These are phyloP conservation scores for Dendrocalamus sinicus DNA, from an alignment of 176 grass and related monocot genomes.

Conservation along the genomic window DNA sequence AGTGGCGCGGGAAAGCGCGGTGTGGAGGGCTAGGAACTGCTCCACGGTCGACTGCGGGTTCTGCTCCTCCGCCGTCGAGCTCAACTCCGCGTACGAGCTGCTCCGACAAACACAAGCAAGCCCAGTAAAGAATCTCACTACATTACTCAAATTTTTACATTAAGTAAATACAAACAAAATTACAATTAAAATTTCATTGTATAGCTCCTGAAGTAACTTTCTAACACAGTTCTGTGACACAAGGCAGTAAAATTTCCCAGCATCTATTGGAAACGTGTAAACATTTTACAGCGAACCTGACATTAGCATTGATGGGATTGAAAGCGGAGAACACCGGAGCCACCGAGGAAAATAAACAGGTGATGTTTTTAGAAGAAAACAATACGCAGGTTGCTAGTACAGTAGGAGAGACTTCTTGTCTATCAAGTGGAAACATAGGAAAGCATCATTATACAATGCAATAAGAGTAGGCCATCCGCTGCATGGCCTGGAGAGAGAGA, in stretches of 20 bases:
- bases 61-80: constrained; percentile 67
- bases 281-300: constrained; percentile 1
- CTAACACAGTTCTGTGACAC: neutral
- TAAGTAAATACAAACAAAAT: neutral
- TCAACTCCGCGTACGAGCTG: constrained; percentile 86
- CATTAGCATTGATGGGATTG: neutral
- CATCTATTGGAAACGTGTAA: neutral
- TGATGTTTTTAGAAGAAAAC: constrained; percentile 29
- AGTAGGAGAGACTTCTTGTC: constrained; percentile 30
- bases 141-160: neutral
- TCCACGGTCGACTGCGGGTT: constrained; percentile 80
- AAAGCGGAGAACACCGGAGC: neutral
- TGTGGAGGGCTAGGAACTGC: constrained; percentile 78
- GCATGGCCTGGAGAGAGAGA: constrained; percentile 20
- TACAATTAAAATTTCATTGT: neutral
- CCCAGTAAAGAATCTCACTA: constrained; percentile 30
- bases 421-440: neutral
- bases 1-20: constrained; percentile 57
- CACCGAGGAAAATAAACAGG: constrained; percentile 1
- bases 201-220: constrained; percentile 11
- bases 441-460: constrained; percentile 5
- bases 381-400: constrained; percentile 26
- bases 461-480: neutral
- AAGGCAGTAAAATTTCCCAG: neutral
- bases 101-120: constrained; percentile 41